Evolutionary conservation across 129 eudicot species (phyloP), one percentile per base, ranked within the genome.

Genomic region (Chrysanthemum lavandulifolium): DNA sequence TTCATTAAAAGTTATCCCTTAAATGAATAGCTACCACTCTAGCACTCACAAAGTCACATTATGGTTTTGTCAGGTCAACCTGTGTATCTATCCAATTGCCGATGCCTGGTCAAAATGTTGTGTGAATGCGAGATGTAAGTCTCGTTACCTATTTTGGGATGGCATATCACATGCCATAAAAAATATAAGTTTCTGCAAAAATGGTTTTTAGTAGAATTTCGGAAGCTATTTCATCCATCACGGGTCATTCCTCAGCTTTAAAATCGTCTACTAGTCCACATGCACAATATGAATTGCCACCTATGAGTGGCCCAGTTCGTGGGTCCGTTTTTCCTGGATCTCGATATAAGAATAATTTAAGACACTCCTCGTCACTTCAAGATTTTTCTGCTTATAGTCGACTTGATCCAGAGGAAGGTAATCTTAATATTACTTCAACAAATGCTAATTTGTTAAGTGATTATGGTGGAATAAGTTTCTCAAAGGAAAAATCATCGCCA

Each of bases 341-440:
- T 15, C 87, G 83, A 60, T 76, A 72, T 72, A 95, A 79, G 81
- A 78, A 72, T 55, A 80, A 76, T 82, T 45, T 95, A 82, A 82
- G 96, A 81, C 82, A 59, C 18, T 95, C 99, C 66, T 82, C 97
- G 15, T 95, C 99, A 13, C 93, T 90, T 15, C 99, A 95, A 88
- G 99, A 95, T 88, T 82, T 95, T 58, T 88, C 97, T 23, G 62
- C 75, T 64, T 95, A 90, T 74, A 81, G 65, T 45, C 84, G 54
- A 36, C 81, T 90, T 58, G 96, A 95, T 80, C 84, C 81, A 49
- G 97, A 86, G 68, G 91, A 79, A 65, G 89, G 86, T n/a, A 79
- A 79, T 78, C 54, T 64, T 57, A 70, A 40, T 68, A 61, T 78
- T 78, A 85, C 77, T 79, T 72, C 55, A 9, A 71, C 67, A 16